Evolutionary conservation across 2,329 filamentous ascomycete genomes (phyloP), one percentile per base, ranked within the genome.

Genomic region (Paracoccidioides brasiliensis): DNA sequence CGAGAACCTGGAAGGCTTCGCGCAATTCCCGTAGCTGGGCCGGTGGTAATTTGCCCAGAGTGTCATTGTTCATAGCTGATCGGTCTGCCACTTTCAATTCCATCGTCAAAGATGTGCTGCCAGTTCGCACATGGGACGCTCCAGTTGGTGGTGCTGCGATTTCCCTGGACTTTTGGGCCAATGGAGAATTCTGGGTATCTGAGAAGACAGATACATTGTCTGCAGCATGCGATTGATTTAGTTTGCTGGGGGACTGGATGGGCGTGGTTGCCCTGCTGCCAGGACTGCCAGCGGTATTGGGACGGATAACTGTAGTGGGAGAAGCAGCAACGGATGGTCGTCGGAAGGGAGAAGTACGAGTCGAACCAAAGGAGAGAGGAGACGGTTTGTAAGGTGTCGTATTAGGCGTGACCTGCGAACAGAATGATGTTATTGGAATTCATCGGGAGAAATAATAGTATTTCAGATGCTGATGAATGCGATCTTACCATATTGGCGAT

Each of bases 1-100:
- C 93, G 49, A 98, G 78, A 57, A 96, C 90, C 70, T 94, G 88
- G 70, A 97, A 98, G 0, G 86, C 89, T 67, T 97, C 91, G 58
- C 93, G 82, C 71, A 98, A 80, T 63, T 88, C 88, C 64, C 90
- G 83, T 40, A 96, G 82, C 63, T 96, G 88, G 3, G 87, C 78
- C 2, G 88, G 83, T 41, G 91, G 86, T 44, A 97, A 53, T 52
- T 53, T 58, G 37, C 56, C 51, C 35, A 61, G 48, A 10, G 52
- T 49, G 30, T 60, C 58, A 37, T 40, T 53, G 32, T 62, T 66
- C 38, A 63, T 61, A 6, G 59, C 59, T 30, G 59, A 58, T 55
- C 60, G 60, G 45, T 64, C 61, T 8, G 60, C 63, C 48, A 58
- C 56, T 48, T 62, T 65, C 7, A 56, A 64, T 14, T 61, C 63